A percentile compares a stretch with the other conserved stretches of the same genome.
Evolutionary conservation across 1,139 yeast species (phyloP).

Genomic region (Protomyces gravidus): DNA sequence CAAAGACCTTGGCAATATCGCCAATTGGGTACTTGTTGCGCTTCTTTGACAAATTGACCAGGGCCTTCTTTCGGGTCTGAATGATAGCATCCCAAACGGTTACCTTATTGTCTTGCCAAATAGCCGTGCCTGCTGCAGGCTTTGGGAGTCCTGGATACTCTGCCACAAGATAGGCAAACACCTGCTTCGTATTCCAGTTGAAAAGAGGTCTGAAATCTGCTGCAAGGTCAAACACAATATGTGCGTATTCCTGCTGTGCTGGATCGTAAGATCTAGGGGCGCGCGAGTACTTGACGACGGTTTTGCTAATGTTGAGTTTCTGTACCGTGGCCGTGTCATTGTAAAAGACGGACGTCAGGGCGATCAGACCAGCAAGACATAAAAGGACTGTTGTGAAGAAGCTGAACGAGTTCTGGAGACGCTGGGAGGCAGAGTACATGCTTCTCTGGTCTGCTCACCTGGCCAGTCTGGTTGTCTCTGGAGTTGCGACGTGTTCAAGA

Average conservation of each 20-base stretch:
- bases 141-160: neutral
- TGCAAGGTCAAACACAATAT: slow-evolving; percentile 61
- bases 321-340: slow-evolving; percentile 9
- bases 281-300: slow-evolving; percentile 54
- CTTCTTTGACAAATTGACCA: slow-evolving; percentile 42
- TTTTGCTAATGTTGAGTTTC: slow-evolving; percentile 32
- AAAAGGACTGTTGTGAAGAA: slow-evolving; percentile 26
- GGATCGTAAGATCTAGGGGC: slow-evolving; percentile 67
- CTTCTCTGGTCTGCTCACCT: neutral
- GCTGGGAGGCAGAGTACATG: slow-evolving; percentile 21
- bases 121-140: neutral
- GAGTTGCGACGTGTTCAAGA: neutral
- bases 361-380: slow-evolving; percentile 10
- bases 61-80: slow-evolving; percentile 55
- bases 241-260: slow-evolving; percentile 74
- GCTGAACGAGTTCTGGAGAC: slow-evolving; percentile 16
- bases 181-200: slow-evolving; percentile 96
- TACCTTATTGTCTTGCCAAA: slow-evolving; percentile 52
- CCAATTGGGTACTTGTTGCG: slow-evolving; percentile 80
- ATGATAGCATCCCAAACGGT: slow-evolving; percentile 91
- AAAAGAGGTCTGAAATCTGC: slow-evolving; percentile 67
- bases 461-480: neutral
- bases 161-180: slow-evolving; percentile 83
- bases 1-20: slow-evolving; percentile 55
- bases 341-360: slow-evolving; percentile 10